phyloP scores from a whole-genome alignment of 2,329 filamentous ascomycete genomes.

The Penicillium sp. region DNA sequence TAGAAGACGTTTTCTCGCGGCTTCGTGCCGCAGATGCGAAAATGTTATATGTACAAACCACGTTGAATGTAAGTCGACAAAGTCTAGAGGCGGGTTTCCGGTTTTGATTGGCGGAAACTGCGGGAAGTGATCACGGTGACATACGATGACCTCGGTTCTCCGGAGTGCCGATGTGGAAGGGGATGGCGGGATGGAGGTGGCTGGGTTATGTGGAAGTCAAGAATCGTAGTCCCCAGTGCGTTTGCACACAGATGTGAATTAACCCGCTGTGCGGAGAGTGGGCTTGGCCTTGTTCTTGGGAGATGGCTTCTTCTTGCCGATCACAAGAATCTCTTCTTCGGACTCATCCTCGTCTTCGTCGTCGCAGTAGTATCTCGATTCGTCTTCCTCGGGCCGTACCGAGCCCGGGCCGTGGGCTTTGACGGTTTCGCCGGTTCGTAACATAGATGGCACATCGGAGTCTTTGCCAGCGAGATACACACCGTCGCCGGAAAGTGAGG shows the following conservation, averaged over 20 bases:
- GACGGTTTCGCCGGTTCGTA: conserved; percentile 43
- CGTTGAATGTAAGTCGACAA: conserved; percentile 25
- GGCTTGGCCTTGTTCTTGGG: conserved; percentile 19
- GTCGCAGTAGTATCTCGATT: conserved; percentile 40
- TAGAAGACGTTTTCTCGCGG: no score
- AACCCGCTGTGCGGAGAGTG: conserved; percentile 1
- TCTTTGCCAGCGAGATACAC: conserved; percentile 25
- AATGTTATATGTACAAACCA: conserved; percentile 34
- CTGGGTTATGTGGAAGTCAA: background rate
- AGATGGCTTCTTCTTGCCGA: conserved; percentile 34
- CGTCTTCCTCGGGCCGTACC: conserved; percentile 34
- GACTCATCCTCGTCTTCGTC: conserved; percentile 43
- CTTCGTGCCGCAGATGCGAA: conserved; percentile 14
- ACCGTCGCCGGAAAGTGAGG: conserved; percentile 43
- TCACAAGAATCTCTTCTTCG: conserved; percentile 42
- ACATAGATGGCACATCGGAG: conserved; percentile 34
- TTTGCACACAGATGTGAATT: background rate
- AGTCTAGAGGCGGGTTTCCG: conserved; percentile 17
- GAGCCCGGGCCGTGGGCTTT: conserved; percentile 28
- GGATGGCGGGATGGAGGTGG: background rate
- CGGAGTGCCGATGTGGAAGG: conserved; percentile 10
- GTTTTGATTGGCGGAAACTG: conserved; percentile 10
- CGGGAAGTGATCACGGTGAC: conserved; percentile 7
- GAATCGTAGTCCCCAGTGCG: background rate
- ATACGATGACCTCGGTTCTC: conserved; percentile 17